Base-by-base conservation (phyloP, 2,329 filamentous ascomycete genomes). In the Hyphodiscus sp. region DNA sequence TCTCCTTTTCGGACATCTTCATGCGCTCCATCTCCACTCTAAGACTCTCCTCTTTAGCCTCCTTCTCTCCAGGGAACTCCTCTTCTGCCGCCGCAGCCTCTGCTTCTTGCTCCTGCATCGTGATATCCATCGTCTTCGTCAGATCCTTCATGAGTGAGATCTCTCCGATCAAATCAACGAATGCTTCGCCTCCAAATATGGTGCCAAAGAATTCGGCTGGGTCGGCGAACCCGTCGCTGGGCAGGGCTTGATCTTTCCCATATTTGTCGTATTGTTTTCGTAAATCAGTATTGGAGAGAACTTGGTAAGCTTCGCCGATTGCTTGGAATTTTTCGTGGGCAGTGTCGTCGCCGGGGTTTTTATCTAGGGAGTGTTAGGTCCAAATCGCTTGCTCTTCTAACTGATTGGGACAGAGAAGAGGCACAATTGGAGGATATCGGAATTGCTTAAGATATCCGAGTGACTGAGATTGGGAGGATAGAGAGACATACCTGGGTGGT, bases 71-170 rank as follows among this genome's bases (percentile, higher is more conserved):
- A 2, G 81, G 78, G 51, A 81, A 81, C 61, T 84, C 82, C 57
- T 85, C 82, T 53, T 56, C 56, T 10, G 46, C 48, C 57, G 85
- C 82, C 62, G 87, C 86, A 70, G 83, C 82, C 57, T 85, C 84
- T 53, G 59, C 63, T 33, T 61, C 62, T 57, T 86, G 81, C 56
- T 85, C 84, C 52, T 88, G 79, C 84, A 91, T 92, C 19, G 90
- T 91, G 62, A 99, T 97, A 66, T 99, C 94, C 92, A 99, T 97
- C 45, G 91, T 96, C 66, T 91, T 90, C 18, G 92, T 97, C 51
- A 99, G 79, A 67, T 99, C 94, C 76, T 96, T 97, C 89, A 99
- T 96, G 54, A 99, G 82, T 49, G 89, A 94, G 63, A 99, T 96
- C 78, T 99, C 94, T 62, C 94, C 94, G 67, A 99, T 97, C 78